Conservation (phyloP, 768 basidiomycete genomes). For the Trametes cinnabarina region DNA sequence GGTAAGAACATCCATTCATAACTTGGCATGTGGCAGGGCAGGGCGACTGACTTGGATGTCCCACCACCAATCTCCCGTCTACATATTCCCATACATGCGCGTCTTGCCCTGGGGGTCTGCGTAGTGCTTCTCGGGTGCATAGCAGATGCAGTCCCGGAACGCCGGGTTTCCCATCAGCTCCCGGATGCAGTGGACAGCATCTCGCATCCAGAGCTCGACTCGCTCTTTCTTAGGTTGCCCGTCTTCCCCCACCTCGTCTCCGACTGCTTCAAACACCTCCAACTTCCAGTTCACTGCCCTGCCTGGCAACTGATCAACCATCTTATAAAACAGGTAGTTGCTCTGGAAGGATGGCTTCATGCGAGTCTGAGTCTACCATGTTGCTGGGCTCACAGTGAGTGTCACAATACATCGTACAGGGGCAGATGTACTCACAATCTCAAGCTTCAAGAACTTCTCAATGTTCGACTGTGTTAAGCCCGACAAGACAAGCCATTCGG, state of each 20-base stretch:
- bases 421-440: conserved; percentile 22
- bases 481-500: conserved; percentile 16
- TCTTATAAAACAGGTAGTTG: conserved; percentile 19
- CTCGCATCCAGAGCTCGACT: conserved; percentile 34
- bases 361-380: conserved; percentile 9
- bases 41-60: conserved; percentile 40
- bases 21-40: neutral
- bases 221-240: conserved; percentile 20
- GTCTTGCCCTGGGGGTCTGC: conserved; percentile 23
- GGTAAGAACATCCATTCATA: neutral
- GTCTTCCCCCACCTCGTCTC: conserved; percentile 17
- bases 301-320: conserved; percentile 21
- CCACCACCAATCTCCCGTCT: conserved; percentile 53
- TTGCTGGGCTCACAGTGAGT: neutral
- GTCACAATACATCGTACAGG: neutral
- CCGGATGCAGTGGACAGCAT: conserved; percentile 37
- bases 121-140: conserved; percentile 39
- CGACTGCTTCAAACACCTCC: conserved; percentile 11
- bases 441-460: conserved; percentile 24
- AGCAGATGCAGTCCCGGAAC: conserved; percentile 28
- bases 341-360: conserved; percentile 20
- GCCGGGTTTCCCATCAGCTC: conserved; percentile 36
- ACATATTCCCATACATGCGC: conserved; percentile 39
- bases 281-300: conserved; percentile 17
- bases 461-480: conserved; percentile 22